These are phyloP conservation scores for Glycine tomentella DNA, from an alignment of 306 rosid species.

Conservation along the genomic window DNA sequence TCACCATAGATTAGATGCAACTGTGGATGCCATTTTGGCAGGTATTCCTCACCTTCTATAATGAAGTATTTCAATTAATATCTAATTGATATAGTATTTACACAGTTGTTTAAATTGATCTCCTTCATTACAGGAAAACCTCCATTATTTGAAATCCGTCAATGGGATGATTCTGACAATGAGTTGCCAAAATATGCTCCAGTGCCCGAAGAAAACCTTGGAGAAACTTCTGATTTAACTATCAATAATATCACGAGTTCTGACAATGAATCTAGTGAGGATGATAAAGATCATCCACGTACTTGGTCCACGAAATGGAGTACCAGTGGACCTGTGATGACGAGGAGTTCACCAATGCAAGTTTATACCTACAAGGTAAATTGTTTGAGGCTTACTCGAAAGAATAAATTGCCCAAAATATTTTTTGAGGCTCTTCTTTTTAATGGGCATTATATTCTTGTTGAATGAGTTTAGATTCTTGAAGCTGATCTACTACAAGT, in stretches of 20 bases:
- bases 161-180: conserved; percentile 59
- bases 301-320: conserved; percentile 56
- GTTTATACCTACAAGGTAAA: conserved; percentile 87
- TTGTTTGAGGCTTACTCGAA: conserved; percentile 6
- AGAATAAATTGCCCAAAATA: not conserved
- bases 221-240: conserved; percentile 51
- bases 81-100: conserved; percentile 17
- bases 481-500: conserved; percentile 95
- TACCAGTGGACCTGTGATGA: conserved; percentile 55
- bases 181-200: conserved; percentile 61
- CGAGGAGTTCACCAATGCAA: conserved; percentile 70
- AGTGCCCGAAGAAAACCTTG: conserved; percentile 49
- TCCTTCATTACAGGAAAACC: conserved; percentile 64
- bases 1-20: conserved; percentile 95
- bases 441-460: conserved; percentile 22
- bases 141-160: conserved; percentile 88
- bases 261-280: conserved; percentile 59
- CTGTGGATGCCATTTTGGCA: conserved; percentile 95
- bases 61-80: conserved; percentile 27
- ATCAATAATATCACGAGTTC: conserved; percentile 45
- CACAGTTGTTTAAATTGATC: conserved; percentile 26
- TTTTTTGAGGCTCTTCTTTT: not conserved
- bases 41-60: conserved; percentile 57
- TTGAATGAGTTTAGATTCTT: conserved; percentile 66
- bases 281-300: conserved; percentile 54